Evolutionary conservation across 2,329 filamentous ascomycete species (phyloP), one percentile per base, ranked within the genome.

Genomic region (Aspergillus latus): DNA sequence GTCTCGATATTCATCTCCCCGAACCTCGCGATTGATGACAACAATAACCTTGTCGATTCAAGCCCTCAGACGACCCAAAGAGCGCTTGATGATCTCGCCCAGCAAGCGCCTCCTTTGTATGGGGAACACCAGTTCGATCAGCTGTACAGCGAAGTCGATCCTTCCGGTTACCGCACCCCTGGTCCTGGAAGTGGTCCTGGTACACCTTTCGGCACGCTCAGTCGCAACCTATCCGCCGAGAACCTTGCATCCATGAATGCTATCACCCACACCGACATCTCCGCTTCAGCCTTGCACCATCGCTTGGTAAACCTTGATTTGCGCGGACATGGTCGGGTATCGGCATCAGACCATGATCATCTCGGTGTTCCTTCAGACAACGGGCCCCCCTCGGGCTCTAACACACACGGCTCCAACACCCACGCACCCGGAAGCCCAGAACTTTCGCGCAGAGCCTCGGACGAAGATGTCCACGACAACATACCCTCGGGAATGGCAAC

Each of bases 1-100:
- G 84, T 97, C 13, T 91, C 91, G 53, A 87, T 99, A 39, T 97
- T 96, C 75, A 97, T 97, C 63, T 99, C 94, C 4, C 93, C 94
- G 0, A 94, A 94, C 68, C 86, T 96, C 66, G 88, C 91, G 0
- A 84, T 97, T 37, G 90, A 94, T 66, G 91, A 96, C 51, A 84
- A 93, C 58, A 94, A 96, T 65, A 88, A 89, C 65, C 82, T 97
- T 2, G 79, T 90, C 52, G 80, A 82, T 52, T 82, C 85, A 66
- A 78, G 78, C n/a, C 80, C 82, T 13, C 64, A 79, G 68, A 70
- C 78, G 57, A 74, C 80, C 64, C 70, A 78, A 58, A 72, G 75
- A 34, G 76, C 76, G 8, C 78, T 82, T 44, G 78, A 80, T 40
- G 81, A 85, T 40, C 80, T 84, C 16, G 82, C 84, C 28, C 72